Base-by-base conservation (phyloP, 2,329 filamentous ascomycete species). In the Curvularia lunata region DNA sequence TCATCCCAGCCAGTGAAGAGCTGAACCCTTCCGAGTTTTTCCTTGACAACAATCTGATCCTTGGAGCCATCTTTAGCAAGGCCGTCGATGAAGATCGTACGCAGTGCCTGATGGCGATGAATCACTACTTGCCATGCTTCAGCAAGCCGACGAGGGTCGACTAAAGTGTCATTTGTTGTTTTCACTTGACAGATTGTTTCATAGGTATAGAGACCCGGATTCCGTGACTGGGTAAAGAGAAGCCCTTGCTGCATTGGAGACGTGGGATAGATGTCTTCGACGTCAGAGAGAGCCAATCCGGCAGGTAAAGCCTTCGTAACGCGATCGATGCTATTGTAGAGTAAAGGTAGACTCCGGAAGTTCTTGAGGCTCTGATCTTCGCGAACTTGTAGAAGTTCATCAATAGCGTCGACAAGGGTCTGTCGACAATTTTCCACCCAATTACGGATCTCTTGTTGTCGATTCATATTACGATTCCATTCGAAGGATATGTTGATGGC, bases 41-140 rank as follows among this genome's bases (percentile, higher is more conserved):
- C 66, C 30, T 68, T 73, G 42, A 75, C 50, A 0, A 76, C 74
- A 2, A 74, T 58, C 40, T 76, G 74, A 30, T 75, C 70, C 54
- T 72, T 73, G 8, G 69, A 61, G 1, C 68, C 70, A n/a, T 70
- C 67, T 41, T 69, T 70, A 4, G 68, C 69, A n/a, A 73, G 58
- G 48, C 72, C 73, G 25, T 74, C 71, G n/a, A 76, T 63, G 55
- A 76, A 75, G 2, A 75, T 58, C 1, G 74, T 75, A 28, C 74
- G 62, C 28, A 76, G 52, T 1, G 64, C 63, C 18, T 69, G 66
- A 45, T 76, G 74, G 5, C 72, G 72, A 47, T 73, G 65, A 4
- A 76, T 71, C 7, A 76, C 72, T 5, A 69, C 55, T 49, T 75
- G 72, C 74, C 74, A 76, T 19, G 74, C 71, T 30, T 70, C 67